Evolutionary conservation across 306 rosid genomes (phyloP), one percentile per base, ranked within the genome.

Genomic region (Dryas alaskensis): DNA sequence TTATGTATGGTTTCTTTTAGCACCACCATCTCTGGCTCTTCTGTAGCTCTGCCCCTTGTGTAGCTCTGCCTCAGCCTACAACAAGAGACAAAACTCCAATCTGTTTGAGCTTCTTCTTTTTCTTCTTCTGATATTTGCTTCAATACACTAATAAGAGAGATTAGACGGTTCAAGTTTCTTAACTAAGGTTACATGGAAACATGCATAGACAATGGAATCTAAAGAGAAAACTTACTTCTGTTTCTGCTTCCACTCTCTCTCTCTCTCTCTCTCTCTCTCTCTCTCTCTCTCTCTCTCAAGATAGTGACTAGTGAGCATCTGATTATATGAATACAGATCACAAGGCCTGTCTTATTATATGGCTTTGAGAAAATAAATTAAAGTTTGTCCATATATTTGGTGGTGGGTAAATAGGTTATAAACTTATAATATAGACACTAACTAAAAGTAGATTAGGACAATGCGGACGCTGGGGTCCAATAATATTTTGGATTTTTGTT

Each of bases 1-100:
- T 77, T 86, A 57, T 61, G 78, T 60, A 89, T 72, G 82, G 85
- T 83, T 78, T 87, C 84, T 80, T 76, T 84, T 58, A 82, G 84
- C 80, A 87, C 83, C 80, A 87, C 83, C 99, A 95, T 95, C 81
- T 85, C 84, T 66, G 78, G 62, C 57, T 84, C 74, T 80, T 16
- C 55, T 68, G 51, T 59, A 77, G 71, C 62, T 79, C 73, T 82
- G 73, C 67, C 65, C 63, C 51, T 80, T 22, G 22, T 68, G 51
- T 59, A 79, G 71, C 67, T 69, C 54, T 74, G 47, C 5, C 27
- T 65, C 63, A 66, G 69, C 72, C 81, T 81, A 63, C 79, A 80
- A 82, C 73, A 78, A 73, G 17, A 45, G 78, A 69, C 79, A 57
- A 51, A 44, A 47, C 60, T 47, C 62, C 52, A 27, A 52, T 73